Percentiles rank a stretch among this genome's conserved stretches.
Conservation (phyloP, 2,329 filamentous ascomycete species). For the Salinomyces thailandicus region DNA sequence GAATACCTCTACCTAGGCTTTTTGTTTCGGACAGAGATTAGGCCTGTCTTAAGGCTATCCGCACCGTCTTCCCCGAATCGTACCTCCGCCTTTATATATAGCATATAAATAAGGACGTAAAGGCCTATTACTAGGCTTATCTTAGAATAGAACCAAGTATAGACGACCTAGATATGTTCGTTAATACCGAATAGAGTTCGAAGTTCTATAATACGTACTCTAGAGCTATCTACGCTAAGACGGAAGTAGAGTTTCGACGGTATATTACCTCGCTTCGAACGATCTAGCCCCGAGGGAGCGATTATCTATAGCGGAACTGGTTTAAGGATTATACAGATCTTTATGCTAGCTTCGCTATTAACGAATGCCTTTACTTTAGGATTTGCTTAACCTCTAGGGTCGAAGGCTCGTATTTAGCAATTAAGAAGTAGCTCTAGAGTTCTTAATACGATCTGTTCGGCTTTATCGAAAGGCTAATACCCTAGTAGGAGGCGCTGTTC, state of each 20-base stretch:
- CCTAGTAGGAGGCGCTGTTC: neutral
- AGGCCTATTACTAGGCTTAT: too few relatives aligned
- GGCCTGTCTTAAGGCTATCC: neutral
- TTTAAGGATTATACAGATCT: neutral
- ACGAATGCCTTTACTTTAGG: neutral
- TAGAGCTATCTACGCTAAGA: neutral
- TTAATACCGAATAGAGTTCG: neutral
- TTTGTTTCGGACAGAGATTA: neutral
- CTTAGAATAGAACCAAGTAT: too few relatives aligned
- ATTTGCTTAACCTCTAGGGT: neutral
- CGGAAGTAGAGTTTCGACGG: neutral
- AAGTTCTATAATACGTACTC: neutral
- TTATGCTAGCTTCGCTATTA: neutral
- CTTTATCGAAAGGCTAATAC: neutral
- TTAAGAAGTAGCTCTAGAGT: neutral
- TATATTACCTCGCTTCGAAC: neutral
- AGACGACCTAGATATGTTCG: neutral
- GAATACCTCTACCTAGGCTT: neutral
- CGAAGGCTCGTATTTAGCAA: neutral
- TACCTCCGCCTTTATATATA: neutral
- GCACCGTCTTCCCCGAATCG: neutral
- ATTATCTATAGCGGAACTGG: neutral
- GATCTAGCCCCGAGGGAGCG: neutral
- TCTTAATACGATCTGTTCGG: neutral
- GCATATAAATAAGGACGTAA: neutral